A percentile compares a stretch with the other conserved stretches of the same genome.
Conservation (phyloP, 106 monocot genomes). For the Hemerocallis citrina region DNA sequence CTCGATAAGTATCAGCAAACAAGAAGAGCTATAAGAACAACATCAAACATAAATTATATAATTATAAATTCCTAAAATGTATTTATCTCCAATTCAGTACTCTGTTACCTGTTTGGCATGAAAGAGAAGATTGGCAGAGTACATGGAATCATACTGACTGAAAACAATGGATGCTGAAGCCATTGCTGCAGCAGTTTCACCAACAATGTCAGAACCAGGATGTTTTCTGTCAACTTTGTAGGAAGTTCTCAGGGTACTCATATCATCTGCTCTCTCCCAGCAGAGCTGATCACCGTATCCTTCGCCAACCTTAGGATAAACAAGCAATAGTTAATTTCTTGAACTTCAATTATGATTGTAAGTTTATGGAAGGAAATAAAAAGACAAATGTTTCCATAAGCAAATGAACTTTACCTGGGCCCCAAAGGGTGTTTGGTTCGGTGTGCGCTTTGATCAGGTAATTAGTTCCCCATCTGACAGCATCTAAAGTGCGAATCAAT, state of each 20-base stretch:
- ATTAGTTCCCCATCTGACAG: conserved; percentile 62
- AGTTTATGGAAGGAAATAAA: conserved; percentile 44
- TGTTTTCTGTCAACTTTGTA: conserved; percentile 17
- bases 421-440: conserved; percentile 17
- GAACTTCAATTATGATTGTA: conserved; percentile 5
- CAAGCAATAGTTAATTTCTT: too few species aligned
- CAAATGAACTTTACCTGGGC: background rate
- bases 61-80: background rate
- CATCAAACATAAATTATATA: background rate
- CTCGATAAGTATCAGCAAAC: conserved; percentile 62
- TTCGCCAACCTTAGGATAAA: conserved; percentile 44
- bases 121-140: conserved; percentile 13
- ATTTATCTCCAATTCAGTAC: background rate
- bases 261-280: conserved; percentile 59
- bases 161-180: conserved; percentile 44
- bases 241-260: conserved; percentile 33
- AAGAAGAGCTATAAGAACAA: conserved; percentile 35
- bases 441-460: conserved; percentile 48
- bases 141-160: background rate
- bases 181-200: conserved; percentile 40
- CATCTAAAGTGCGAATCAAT: conserved; percentile 32
- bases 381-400: too few species aligned
- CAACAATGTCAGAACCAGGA: conserved; percentile 43
- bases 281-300: conserved; percentile 53
- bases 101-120: conserved; percentile 28